These are phyloP conservation scores for Cutaneotrichosporon sp. DNA, from an alignment of 1,284 basidiomycete genomes.

Conservation along the genomic window DNA sequence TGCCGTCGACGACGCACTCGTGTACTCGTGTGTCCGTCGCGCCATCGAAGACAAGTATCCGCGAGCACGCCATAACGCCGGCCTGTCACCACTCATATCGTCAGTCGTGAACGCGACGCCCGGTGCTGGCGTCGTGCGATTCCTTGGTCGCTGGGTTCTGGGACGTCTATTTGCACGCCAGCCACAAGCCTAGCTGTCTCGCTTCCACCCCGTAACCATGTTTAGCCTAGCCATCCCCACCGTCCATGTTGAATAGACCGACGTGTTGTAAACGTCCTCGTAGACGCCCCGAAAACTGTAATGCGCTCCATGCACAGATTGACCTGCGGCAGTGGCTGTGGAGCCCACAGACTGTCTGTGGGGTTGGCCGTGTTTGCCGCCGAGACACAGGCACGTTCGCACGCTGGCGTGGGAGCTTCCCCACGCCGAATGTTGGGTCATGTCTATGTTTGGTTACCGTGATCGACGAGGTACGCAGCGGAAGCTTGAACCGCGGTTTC, in stretches of 20 bases:
- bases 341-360: too few species aligned
- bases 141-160: constrained; percentile 32
- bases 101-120: constrained; percentile 27
- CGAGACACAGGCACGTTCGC: too few species aligned
- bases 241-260: background rate
- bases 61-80: constrained; percentile 33
- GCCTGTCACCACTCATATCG: constrained; percentile 27
- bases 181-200: background rate
- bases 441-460: too few species aligned
- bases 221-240: background rate
- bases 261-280: background rate
- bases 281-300: background rate
- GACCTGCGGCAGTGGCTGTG: background rate
- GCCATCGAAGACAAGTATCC: constrained; percentile 43
- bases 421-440: too few species aligned
- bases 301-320: background rate
- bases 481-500: too few species aligned
- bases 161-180: constrained; percentile 21
- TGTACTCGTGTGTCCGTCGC: constrained; percentile 38
- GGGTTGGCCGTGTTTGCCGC: too few species aligned
- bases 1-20: constrained; percentile 42
- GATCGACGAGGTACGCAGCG: too few species aligned
- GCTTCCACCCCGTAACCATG: too few species aligned
- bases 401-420: too few species aligned
- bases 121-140: constrained; percentile 24